Percentiles rank a stretch among this genome's conserved stretches.
These are phyloP conservation scores for Lotus japonicus DNA, from an alignment of 306 rosid species.

Conservation along the genomic window DNA sequence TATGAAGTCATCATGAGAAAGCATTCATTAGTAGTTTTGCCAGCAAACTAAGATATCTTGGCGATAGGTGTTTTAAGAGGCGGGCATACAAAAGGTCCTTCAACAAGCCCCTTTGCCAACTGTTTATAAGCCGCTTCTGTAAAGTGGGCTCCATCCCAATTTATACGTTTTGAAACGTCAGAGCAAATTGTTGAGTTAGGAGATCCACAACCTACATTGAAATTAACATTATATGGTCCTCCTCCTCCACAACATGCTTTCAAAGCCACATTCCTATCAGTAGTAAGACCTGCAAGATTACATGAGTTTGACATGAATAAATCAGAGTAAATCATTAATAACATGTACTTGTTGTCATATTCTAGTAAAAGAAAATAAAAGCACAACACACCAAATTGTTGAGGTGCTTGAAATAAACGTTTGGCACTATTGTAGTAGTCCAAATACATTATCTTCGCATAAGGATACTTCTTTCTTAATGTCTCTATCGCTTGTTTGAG, in stretches of 20 bases:
- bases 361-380: neutral
- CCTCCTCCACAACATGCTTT: constrained; percentile 40
- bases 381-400: constrained; percentile 25
- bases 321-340: too few relatives aligned
- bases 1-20: too few relatives aligned
- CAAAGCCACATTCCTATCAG: neutral
- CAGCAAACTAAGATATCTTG: neutral
- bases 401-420: constrained; percentile 29
- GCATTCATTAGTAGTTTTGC: too few relatives aligned
- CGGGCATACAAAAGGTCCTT: constrained; percentile 20
- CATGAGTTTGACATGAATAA: too few relatives aligned
- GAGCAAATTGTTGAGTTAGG: constrained; percentile 17
- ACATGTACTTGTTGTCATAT: too few relatives aligned
- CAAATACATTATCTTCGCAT: constrained; percentile 33
- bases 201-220: too few relatives aligned
- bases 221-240: constrained; percentile 36
- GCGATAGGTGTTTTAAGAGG: neutral
- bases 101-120: constrained; percentile 24
- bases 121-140: constrained; percentile 33
- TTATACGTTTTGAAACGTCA: too few relatives aligned
- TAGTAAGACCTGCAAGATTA: constrained; percentile 23
- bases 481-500: constrained; percentile 21
- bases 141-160: too few relatives aligned
- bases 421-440: constrained; percentile 34
- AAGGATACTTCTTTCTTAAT: constrained; percentile 15